phyloP scores from a whole-genome alignment of 176 grass and related monocot genomes.

The Hsuehochloa calcarea region DNA sequence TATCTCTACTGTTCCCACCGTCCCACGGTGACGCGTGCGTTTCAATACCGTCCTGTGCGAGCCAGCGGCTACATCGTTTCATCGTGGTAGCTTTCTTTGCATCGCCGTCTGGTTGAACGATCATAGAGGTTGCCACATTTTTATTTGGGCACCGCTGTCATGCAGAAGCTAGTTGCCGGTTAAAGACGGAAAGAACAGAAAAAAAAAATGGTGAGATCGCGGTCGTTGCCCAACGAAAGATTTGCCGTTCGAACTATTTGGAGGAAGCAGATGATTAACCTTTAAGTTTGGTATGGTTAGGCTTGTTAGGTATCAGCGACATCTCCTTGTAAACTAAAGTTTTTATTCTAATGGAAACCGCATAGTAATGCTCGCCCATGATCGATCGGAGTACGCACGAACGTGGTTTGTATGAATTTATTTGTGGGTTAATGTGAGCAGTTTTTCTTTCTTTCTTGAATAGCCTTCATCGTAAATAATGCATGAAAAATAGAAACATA shows the following conservation, averaged over 20 bases:
- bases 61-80: background rate
- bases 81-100: background rate
- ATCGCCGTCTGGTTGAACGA: background rate
- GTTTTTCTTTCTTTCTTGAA: too few species aligned
- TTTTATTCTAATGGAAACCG: background rate
- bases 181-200: background rate
- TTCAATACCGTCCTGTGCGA: background rate
- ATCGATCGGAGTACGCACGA: too few species aligned
- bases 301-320: background rate
- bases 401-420: too few species aligned
- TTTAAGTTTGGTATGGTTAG: background rate
- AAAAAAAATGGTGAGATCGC: too few species aligned
- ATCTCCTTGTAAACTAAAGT: background rate
- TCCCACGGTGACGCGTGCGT: background rate
- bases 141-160: background rate
- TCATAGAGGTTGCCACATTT: background rate
- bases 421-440: too few species aligned
- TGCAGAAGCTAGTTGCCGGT: background rate
- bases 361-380: background rate
- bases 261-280: background rate
- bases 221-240: background rate
- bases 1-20: background rate
- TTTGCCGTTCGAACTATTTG: background rate
- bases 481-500: too few species aligned
- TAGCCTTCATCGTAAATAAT: too few species aligned